A percentile compares a stretch with the other conserved stretches of the same genome.
Conservation (phyloP, 2,329 filamentous ascomycete genomes). For the Botrytis deweyae region DNA sequence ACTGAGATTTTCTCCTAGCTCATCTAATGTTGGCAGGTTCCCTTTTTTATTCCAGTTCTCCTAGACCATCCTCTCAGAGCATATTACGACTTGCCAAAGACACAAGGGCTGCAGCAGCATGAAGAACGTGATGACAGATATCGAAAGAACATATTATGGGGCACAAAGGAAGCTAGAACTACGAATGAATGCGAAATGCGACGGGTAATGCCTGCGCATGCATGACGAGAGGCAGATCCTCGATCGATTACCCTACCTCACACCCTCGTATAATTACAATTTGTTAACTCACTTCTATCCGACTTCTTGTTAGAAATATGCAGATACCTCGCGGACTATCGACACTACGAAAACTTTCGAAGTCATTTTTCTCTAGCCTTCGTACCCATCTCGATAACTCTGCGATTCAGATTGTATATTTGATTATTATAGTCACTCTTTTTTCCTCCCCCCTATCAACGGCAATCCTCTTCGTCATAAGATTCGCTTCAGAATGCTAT, state of each 20-base stretch:
- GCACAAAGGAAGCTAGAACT: neutral
- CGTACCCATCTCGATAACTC: neutral
- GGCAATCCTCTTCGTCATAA: neutral
- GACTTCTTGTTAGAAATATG: fast-evolving
- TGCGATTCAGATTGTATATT: neutral
- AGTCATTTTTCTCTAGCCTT: neutral
- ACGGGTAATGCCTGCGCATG: neutral
- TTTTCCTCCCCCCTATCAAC: neutral
- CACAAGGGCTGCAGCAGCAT: neutral
- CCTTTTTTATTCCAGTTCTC: neutral
- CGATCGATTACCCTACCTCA: neutral
- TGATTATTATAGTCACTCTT: neutral
- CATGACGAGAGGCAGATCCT: too few species aligned
- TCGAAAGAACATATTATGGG: neutral
- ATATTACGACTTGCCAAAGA: neutral
- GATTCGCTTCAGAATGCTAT: neutral
- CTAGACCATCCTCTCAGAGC: neutral
- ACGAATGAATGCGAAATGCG: neutral
- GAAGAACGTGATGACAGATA: neutral
- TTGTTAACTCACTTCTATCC: neutral
- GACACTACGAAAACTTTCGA: too few species aligned
- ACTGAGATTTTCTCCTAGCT: neutral
- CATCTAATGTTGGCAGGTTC: neutral
- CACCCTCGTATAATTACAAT: neutral
- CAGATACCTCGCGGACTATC: neutral